Percentiles rank a stretch among this genome's conserved stretches.
Conservation (phyloP, 2,329 filamentous ascomycete genomes). For the Cercospora brassicicola region DNA sequence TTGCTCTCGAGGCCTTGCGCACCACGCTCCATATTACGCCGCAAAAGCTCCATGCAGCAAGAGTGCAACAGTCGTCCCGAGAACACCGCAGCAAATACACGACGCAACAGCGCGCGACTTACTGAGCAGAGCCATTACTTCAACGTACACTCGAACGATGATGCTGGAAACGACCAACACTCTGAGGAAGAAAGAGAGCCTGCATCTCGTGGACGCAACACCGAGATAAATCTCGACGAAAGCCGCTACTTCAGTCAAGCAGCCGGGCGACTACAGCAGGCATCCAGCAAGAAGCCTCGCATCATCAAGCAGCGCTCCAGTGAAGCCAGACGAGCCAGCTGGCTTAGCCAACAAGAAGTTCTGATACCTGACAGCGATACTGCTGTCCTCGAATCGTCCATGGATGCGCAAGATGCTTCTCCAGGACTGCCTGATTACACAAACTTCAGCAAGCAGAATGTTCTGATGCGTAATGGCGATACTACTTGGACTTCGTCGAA, state of each 20-base stretch:
- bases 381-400: slow-evolving; percentile 30
- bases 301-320: slow-evolving; percentile 24
- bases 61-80: slow-evolving; percentile 18
- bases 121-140: slow-evolving; percentile 5
- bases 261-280: slow-evolving; percentile 16
- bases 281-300: slow-evolving; percentile 2
- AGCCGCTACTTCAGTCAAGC: slow-evolving; percentile 31
- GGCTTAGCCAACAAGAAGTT: slow-evolving; percentile 19
- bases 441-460: slow-evolving; percentile 18
- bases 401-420: slow-evolving; percentile 12
- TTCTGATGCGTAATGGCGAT: slow-evolving; percentile 19
- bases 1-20: not conserved
- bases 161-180: not conserved
- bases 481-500: slow-evolving; percentile 22
- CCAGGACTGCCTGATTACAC: slow-evolving; percentile 19
- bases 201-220: slow-evolving; percentile 26
- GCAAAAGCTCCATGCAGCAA: slow-evolving; percentile 16
- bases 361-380: slow-evolving; percentile 29
- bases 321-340: slow-evolving; percentile 18
- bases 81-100: slow-evolving; percentile 32
- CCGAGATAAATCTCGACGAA: slow-evolving; percentile 23
- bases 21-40: slow-evolving; percentile 32
- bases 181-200: not conserved
- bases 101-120: slow-evolving; percentile 30
- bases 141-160: not conserved